phyloP scores from a whole-genome alignment of 495 filamentous ascomycete genomes.

The Lasiosphaeriaceae sp. region DNA sequence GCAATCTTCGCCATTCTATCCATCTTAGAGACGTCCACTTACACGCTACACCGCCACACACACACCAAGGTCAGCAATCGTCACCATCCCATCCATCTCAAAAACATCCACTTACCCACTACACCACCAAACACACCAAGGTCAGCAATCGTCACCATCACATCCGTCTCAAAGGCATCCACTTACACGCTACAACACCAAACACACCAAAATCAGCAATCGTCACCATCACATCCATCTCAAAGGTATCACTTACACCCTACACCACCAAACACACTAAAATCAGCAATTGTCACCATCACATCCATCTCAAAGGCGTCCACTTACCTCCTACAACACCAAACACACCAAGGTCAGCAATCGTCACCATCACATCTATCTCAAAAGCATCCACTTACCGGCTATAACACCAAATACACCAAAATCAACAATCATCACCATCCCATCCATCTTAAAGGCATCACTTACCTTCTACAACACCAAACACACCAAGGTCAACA shows the following conservation, averaged over 20 bases:
- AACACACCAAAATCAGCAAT: too few relatives aligned
- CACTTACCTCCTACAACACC: conserved; percentile 3
- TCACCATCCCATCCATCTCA: conserved; percentile 2
- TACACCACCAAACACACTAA: conserved; percentile 5
- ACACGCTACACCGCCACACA: background rate
- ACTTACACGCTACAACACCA: too few relatives aligned
- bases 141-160: too few relatives aligned
- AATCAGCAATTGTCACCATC: conserved; percentile 1
- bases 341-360: conserved; percentile 3
- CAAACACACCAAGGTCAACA: conserved; percentile 2
- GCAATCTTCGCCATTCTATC: too few relatives aligned
- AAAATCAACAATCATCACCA: conserved; percentile 2
- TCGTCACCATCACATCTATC: conserved; percentile 3
- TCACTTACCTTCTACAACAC: conserved; percentile 1
- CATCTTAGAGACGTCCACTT: background rate
- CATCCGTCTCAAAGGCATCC: too few relatives aligned
- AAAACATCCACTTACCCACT: background rate
- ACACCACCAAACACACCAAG: conserved; percentile 4
- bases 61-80: conserved; percentile 2
- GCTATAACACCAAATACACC: conserved; percentile 4
- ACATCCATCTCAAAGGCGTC: conserved; percentile 1
- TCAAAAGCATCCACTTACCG: background rate
- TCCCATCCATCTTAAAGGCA: conserved; percentile 1
- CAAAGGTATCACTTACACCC: background rate
- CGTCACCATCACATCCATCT: too few relatives aligned